Percentiles rank a stretch among this genome's conserved stretches.
Conservation (phyloP, 2,329 filamentous ascomycete genomes). For the Rhytidhysteron rufulum region DNA sequence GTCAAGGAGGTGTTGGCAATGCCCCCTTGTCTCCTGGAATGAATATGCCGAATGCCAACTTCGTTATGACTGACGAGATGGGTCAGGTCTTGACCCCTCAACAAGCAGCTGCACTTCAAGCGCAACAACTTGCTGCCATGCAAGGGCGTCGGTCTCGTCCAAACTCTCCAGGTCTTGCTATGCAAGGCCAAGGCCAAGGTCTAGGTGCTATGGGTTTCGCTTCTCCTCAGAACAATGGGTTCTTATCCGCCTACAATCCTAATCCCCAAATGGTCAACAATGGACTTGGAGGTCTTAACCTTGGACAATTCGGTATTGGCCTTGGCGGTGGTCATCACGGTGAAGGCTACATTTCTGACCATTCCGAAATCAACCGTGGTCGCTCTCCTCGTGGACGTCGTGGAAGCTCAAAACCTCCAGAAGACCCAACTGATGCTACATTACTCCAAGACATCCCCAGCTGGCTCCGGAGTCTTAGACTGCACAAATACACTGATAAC, state of each 20-base stretch:
- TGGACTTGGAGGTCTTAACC: constrained; percentile 65
- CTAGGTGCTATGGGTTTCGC: constrained; percentile 68
- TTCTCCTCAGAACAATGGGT: constrained; percentile 91
- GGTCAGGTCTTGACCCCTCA: constrained; percentile 74
- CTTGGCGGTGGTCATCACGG: constrained; percentile 48
- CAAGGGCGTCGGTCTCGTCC: constrained; percentile 82
- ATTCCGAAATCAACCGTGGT: constrained; percentile 85
- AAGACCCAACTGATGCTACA: constrained; percentile 89
- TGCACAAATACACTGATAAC: constrained; percentile 99
- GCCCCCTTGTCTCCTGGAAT: constrained; percentile 64
- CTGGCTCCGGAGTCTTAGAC: constrained; percentile 88
- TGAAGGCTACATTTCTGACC: constrained; percentile 89
- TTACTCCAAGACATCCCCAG: constrained; percentile 92
- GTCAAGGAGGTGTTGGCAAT: constrained; percentile 56
- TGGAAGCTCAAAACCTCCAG: constrained; percentile 94
- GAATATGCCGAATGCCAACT: constrained; percentile 66
- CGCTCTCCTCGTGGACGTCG: constrained; percentile 87
- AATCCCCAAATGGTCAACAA: constrained; percentile 66
- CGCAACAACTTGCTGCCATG: constrained; percentile 79
- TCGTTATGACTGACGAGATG: constrained; percentile 92
- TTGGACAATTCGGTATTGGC: constrained; percentile 63
- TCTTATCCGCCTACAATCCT: constrained; percentile 82
- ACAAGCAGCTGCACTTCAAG: constrained; percentile 50
- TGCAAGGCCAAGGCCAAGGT: constrained; percentile 57
- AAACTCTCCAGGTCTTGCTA: constrained; percentile 79